Percentiles rank a stretch among this genome's conserved stretches.
Evolutionary conservation across 371 early-diverging fungal genomes (phyloP).

Genomic region (Mucor saturninus): DNA sequence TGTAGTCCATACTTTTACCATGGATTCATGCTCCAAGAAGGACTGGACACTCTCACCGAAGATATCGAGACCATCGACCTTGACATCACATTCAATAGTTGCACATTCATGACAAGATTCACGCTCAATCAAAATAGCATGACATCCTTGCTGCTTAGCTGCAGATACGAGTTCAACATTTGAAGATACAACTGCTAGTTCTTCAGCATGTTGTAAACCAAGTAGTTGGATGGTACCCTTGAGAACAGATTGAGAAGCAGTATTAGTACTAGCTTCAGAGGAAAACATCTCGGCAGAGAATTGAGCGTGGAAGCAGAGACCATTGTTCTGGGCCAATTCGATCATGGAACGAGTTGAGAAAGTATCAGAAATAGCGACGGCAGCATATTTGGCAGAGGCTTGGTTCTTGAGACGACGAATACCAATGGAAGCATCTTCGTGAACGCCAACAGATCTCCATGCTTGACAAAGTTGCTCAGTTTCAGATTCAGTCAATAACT

Average conservation of each 20-base stretch:
- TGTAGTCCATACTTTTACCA: conserved; percentile 27
- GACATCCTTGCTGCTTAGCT: conserved; percentile 37
- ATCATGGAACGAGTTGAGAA: conserved; percentile 46
- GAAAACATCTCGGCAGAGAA: conserved; percentile 44
- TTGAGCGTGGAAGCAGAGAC: conserved; percentile 53
- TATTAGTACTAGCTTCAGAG: background rate
- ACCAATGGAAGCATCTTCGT: conserved; percentile 38
- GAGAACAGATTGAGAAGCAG: conserved; percentile 25
- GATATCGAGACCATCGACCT: conserved; percentile 44
- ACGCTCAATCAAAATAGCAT: conserved; percentile 41
- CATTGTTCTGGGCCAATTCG: conserved; percentile 41
- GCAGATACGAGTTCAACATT: conserved; percentile 28
- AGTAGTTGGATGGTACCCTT: conserved; percentile 30
- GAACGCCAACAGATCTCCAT: conserved; percentile 34
- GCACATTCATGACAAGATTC: conserved; percentile 11
- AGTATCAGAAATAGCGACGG: conserved; percentile 43
- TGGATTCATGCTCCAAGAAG: conserved; percentile 40
- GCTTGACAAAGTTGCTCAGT: conserved; percentile 27
- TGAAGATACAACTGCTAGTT: conserved; percentile 45
- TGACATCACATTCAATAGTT: conserved; percentile 29
- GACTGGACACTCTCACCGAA: conserved; percentile 51
- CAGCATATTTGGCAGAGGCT: conserved; percentile 22
- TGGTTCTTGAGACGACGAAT: conserved; percentile 44
- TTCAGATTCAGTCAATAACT: conserved; percentile 27
- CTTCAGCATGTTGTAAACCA: conserved; percentile 28